Evolutionary conservation across 208 protist genomes (phyloP).

Genomic region (Entamoeba histolytica): DNA sequence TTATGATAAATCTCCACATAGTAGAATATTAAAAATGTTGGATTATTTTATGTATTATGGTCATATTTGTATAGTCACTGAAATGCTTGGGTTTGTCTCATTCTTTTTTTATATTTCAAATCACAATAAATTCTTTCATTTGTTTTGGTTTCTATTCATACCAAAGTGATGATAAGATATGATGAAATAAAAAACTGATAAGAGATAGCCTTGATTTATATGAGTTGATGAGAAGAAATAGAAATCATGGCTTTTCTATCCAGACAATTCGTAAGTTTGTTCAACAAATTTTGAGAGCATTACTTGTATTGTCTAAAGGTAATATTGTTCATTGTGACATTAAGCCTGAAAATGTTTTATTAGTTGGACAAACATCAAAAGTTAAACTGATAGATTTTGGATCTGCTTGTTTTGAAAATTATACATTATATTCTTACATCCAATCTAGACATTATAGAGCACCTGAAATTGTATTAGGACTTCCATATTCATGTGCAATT

Average conservation of each 20-base stretch:
- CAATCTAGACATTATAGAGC: too few relatives aligned
- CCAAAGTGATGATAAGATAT: too few relatives aligned
- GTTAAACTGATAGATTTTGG: not conserved
- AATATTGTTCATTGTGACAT: constrained; percentile 40
- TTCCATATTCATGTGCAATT: constrained; percentile 62
- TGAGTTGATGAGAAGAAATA: constrained; percentile 51
- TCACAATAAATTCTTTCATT: too few relatives aligned
- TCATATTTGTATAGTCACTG: constrained; percentile 17
- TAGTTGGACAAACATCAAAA: constrained; percentile 3
- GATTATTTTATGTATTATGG: constrained; percentile 6
- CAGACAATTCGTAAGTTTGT: constrained; percentile 32
- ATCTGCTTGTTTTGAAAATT: constrained; percentile 36
- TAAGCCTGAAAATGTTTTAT: constrained; percentile 55
- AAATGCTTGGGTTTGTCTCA: not conserved
- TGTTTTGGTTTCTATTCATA: too few relatives aligned
- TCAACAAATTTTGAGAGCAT: constrained; percentile 19
- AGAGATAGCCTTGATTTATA: constrained; percentile 55
- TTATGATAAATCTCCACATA: not conserved
- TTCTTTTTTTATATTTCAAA: too few relatives aligned
- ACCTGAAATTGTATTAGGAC: constrained; percentile 80
- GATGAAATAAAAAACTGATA: too few relatives aligned
- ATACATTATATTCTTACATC: constrained; percentile 62
- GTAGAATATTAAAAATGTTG: not conserved
- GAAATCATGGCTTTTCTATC: constrained; percentile 45
- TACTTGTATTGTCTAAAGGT: not conserved